Evolutionary conservation across 2,329 filamentous ascomycete species (phyloP).

Genomic region (Diaporthe batatas): DNA sequence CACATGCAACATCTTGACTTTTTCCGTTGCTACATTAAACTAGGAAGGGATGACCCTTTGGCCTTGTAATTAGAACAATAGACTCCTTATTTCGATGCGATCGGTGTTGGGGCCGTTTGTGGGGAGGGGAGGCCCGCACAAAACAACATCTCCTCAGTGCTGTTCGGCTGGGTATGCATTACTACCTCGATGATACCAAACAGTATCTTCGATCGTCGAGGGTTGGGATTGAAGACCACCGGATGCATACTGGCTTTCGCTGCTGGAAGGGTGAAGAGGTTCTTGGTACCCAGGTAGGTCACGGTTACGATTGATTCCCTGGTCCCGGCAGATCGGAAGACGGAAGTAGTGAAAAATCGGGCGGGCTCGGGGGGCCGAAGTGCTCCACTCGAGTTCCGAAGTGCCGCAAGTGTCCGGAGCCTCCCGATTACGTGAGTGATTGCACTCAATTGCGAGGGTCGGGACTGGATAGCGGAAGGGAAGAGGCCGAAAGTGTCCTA

Average conservation of each 20-base stretch:
- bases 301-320: not conserved
- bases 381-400: constrained; percentile 30
- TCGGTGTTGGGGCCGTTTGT: not conserved
- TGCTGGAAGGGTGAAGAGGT: too few relatives aligned
- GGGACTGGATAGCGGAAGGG: not conserved
- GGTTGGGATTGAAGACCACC: not conserved
- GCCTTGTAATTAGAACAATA: constrained; percentile 26
- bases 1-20: constrained; percentile 7
- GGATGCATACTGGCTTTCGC: not conserved
- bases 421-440: constrained; percentile 14
- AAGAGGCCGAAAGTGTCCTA: not conserved
- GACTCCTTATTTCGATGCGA: constrained; percentile 2
- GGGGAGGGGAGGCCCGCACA: too few relatives aligned
- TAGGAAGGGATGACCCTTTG: not conserved
- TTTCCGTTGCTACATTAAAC: not conserved
- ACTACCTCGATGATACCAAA: too few relatives aligned
- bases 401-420: constrained; percentile 24
- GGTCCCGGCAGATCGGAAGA: constrained; percentile 19
- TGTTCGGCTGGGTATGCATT: too few relatives aligned
- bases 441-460: not conserved
- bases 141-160: too few relatives aligned
- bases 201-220: not conserved
- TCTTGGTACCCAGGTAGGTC: too few relatives aligned
- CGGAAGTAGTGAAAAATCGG: constrained; percentile 27
- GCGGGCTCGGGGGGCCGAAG: constrained; percentile 18